Evolutionary conservation across 176 grass and related monocot species (phyloP), one percentile per base, ranked within the genome.

Genomic region (Triticum urartu): DNA sequence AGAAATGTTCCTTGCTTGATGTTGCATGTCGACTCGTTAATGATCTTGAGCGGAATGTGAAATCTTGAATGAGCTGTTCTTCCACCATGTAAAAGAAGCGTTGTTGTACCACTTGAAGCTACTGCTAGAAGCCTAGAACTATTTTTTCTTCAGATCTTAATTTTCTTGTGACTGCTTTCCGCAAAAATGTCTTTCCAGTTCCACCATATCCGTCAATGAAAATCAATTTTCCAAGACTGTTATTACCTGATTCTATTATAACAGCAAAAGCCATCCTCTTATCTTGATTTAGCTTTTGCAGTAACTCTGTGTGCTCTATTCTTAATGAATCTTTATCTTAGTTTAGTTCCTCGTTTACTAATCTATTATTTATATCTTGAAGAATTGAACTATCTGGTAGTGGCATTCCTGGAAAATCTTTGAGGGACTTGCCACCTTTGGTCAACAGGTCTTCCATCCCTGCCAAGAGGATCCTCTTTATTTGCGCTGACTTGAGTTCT

Each of bases 291-390:
- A 85, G 7, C 21, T 85, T 77, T 13, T 8, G 3, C 1, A 77
- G 12, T 8, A 64, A 64, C 22, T 50, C 5, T 1, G 4, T 2
- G 13, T 47, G 3, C 7, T 64, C 61, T 6, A 6, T 66, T 52
- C 21, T 0, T 0, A 85, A 61, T 39, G 42, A 22, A 67, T 4
- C 6, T 36, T 20, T 77, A 1, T 67, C 12, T 5, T 77, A 85
- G 13, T 77, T 85, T 5, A 85, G 71, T 12, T 85, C 83, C 4
- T 85, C 83, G 67, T 39, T 66, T 25, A 85, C 2, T n/a, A 85
- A 67, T 20, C 83, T 85, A 4, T 77, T 77, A 10, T 28, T 1
- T 75, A 77, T 18, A 11, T 17, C 59, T 1, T 36, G 58, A 7
- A 87, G 25, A 15, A 15, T 1, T 36, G 11, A 40, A 40, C 1